phyloP scores from a whole-genome alignment of 768 basidiomycete species.

The Pleurotus djamor region DNA sequence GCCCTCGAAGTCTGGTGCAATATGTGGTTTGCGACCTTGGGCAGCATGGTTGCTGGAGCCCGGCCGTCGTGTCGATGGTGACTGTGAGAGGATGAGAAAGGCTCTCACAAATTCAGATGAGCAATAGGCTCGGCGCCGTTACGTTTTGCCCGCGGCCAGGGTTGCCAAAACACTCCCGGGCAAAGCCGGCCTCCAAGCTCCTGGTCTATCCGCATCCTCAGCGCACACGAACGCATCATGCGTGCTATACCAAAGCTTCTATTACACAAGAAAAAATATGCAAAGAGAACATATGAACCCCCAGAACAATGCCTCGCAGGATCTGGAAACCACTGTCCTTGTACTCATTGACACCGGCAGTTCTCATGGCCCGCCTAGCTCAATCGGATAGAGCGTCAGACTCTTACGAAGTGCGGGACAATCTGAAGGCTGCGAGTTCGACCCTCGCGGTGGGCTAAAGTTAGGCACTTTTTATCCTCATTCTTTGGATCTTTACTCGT shows the following conservation, averaged over 20 bases:
- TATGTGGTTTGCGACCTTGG: constrained; percentile 79
- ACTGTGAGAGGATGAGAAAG: not conserved
- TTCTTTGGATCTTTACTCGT: too few relatives aligned
- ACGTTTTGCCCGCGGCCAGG: not conserved
- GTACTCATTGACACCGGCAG: not conserved
- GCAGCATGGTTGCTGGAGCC: constrained; percentile 57
- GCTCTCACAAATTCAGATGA: not conserved
- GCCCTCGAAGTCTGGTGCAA: constrained; percentile 76
- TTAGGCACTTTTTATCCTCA: too few relatives aligned
- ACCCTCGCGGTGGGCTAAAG: constrained; percentile 76
- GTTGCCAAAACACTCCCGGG: not conserved
- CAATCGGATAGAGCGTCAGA: constrained; percentile 69
- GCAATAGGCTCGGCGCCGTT: not conserved
- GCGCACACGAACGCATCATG: too few relatives aligned
- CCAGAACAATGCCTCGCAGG: too few relatives aligned
- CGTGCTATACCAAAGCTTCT: too few relatives aligned
- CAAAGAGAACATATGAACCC: too few relatives aligned
- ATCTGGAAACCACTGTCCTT: too few relatives aligned
- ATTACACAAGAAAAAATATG: too few relatives aligned
- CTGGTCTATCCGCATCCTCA: not conserved
- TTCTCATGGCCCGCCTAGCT: constrained; percentile 50
- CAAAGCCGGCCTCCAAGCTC: not conserved
- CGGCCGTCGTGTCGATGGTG: not conserved
- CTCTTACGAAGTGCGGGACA: constrained; percentile 31
- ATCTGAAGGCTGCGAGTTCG: constrained; percentile 86